Conservation (phyloP, 306 rosid species). For the Sindora glabra region DNA sequence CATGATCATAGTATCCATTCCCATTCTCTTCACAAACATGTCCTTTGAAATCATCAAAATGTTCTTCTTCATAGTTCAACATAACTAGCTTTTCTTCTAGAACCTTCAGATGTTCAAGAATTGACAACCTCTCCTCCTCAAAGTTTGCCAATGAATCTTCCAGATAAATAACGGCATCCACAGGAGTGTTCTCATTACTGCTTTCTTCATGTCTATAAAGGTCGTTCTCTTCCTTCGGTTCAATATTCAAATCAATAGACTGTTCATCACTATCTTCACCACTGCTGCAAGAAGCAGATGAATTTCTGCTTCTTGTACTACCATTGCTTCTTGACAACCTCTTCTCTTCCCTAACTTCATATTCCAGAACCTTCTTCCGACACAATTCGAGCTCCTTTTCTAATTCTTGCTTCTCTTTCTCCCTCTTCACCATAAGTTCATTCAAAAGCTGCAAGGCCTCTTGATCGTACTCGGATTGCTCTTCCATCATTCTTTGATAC, state of each 20-base stretch:
- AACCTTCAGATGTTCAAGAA: constrained; percentile 70
- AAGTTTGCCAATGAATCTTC: constrained; percentile 71
- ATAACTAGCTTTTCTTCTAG: constrained; percentile 81
- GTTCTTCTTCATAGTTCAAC: constrained; percentile 57
- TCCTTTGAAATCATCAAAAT: constrained; percentile 29
- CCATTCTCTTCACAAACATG: constrained; percentile 46
- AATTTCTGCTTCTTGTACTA: constrained; percentile 60
- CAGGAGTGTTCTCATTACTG: constrained; percentile 68
- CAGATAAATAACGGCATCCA: constrained; percentile 59
- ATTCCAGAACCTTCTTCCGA: constrained; percentile 67
- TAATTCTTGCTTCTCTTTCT: constrained; percentile 76
- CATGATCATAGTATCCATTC: constrained; percentile 54
- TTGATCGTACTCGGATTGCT: constrained; percentile 94
- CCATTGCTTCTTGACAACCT: constrained; percentile 45
- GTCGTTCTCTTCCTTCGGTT: constrained; percentile 59
- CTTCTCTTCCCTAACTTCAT: constrained; percentile 62
- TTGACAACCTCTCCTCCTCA: constrained; percentile 85
- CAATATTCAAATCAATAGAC: constrained; percentile 61
- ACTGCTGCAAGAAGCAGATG: constrained; percentile 69
- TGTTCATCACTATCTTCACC: constrained; percentile 78
- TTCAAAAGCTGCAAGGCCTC: constrained; percentile 91
- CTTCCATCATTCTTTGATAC: constrained; percentile 98
- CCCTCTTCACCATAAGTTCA: constrained; percentile 83
- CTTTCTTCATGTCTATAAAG: constrained; percentile 41
- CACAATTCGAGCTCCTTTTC: constrained; percentile 72